A percentile compares a stretch with the other conserved stretches of the same genome.
Conservation (phyloP, 2,329 filamentous ascomycete species). For the Neophaeococcomyces aloes region DNA sequence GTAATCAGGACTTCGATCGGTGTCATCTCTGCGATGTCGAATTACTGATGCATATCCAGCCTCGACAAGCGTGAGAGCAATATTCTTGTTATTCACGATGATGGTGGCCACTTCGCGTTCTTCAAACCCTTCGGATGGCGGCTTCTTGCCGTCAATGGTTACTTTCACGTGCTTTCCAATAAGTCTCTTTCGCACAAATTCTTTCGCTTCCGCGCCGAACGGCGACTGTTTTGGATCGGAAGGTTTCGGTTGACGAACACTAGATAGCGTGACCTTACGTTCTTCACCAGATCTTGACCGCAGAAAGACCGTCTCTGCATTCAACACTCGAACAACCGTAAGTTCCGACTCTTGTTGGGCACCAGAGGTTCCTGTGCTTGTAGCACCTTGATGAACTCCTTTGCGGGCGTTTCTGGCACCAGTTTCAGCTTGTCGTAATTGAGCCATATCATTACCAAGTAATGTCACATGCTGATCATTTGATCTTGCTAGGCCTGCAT, state of each 20-base stretch:
- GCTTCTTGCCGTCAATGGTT: conserved; percentile 79
- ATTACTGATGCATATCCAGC: conserved; percentile 90
- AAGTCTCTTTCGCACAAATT: conserved; percentile 82
- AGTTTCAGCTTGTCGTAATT: conserved; percentile 76
- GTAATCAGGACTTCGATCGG: conserved; percentile 86
- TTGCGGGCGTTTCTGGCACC: conserved; percentile 65
- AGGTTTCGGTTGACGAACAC: conserved; percentile 82
- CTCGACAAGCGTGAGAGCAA: conserved; percentile 76
- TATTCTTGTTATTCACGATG: conserved; percentile 71
- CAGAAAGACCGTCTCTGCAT: conserved; percentile 79
- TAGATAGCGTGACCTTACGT: conserved; percentile 85
- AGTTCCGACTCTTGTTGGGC: conserved; percentile 60
- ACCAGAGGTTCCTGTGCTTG: conserved; percentile 51
- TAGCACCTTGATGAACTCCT: conserved; percentile 72
- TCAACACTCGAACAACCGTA: conserved; percentile 72
- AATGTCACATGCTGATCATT: conserved; percentile 93
- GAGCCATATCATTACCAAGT: conserved; percentile 77
- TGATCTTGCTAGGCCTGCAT: conserved; percentile 81
- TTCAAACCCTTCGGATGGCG: conserved; percentile 81
- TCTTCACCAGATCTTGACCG: conserved; percentile 75
- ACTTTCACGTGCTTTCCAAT: conserved; percentile 95
- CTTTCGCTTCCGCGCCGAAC: conserved; percentile 88
- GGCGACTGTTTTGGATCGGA: conserved; percentile 78
- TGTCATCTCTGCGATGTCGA: conserved; percentile 86
- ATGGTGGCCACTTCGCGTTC: conserved; percentile 91